Conservation (phyloP, 768 basidiomycete genomes). For the Trametes sanguinea region DNA sequence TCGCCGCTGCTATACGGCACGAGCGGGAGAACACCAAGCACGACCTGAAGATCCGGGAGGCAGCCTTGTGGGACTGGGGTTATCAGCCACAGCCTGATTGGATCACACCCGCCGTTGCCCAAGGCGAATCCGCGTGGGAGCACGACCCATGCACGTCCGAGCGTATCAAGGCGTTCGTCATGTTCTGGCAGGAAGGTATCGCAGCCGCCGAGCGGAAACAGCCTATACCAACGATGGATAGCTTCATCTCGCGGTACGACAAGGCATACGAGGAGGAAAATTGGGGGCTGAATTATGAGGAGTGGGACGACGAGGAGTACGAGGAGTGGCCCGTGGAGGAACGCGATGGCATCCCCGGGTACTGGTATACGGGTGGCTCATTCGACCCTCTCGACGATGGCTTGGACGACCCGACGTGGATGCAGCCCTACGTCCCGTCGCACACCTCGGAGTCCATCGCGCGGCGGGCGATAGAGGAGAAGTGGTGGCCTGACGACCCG, state of each 20-base stretch:
- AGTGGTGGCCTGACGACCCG: slow-evolving; percentile 2
- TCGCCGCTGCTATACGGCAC: slow-evolving; percentile 36
- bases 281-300: slow-evolving; percentile 1
- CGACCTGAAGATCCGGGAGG: slow-evolving; percentile 17
- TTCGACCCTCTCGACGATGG: slow-evolving; percentile 13
- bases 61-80: slow-evolving; percentile 14
- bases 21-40: slow-evolving; percentile 32
- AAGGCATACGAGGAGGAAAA: slow-evolving; percentile 31
- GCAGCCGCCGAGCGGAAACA: slow-evolving; percentile 47
- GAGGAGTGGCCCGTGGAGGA: slow-evolving; percentile 6
- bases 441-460: background rate
- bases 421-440: background rate
- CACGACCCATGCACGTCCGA: slow-evolving; percentile 4
- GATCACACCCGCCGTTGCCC: background rate
- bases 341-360: background rate
- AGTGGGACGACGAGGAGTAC: slow-evolving; percentile 2
- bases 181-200: slow-evolving; percentile 55
- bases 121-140: slow-evolving; percentile 21
- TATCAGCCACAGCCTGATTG: slow-evolving; percentile 3
- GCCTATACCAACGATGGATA: slow-evolving; percentile 44
- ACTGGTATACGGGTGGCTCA: slow-evolving; percentile 8
- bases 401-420: background rate
- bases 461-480: background rate
- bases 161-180: slow-evolving; percentile 42
- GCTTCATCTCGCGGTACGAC: slow-evolving; percentile 47